Conservation (phyloP, 208 protist genomes). For the Acanthamoeba royreba region DNA sequence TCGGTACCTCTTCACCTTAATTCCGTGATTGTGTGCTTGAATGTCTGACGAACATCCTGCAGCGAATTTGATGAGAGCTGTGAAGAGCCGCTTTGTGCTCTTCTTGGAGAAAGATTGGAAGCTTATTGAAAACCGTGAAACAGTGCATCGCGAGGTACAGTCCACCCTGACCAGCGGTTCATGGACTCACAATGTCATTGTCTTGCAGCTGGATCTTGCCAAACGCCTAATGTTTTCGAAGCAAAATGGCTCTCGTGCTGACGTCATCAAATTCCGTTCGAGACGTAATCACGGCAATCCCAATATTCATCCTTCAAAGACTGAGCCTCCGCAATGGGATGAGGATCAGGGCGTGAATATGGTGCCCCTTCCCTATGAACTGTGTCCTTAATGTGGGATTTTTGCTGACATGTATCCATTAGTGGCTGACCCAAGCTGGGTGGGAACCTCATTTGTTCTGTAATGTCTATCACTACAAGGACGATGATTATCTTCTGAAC, state of each 20-base stretch:
- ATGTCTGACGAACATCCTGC: too few relatives aligned
- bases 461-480: neutral
- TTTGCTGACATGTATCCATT: neutral
- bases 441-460: constrained; percentile 13
- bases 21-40: too few relatives aligned
- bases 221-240: neutral
- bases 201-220: neutral
- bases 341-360: neutral
- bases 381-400: neutral
- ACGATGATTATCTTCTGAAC: neutral
- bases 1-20: too few relatives aligned
- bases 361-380: neutral
- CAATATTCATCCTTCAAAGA: neutral
- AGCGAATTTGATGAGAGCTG: neutral
- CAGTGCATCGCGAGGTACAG: neutral
- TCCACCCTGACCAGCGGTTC: neutral
- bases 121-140: neutral
- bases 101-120: constrained; percentile 29
- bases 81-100: neutral
- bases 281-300: neutral
- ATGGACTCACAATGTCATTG: neutral
- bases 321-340: neutral
- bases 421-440: neutral
- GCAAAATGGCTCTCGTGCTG: neutral
- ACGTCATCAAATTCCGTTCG: constrained; percentile 12